A percentile compares a stretch with the other conserved stretches of the same genome.
Evolutionary conservation across 2,329 filamentous ascomycete genomes (phyloP).

Genomic region (Curvularia hawaiiensis): DNA sequence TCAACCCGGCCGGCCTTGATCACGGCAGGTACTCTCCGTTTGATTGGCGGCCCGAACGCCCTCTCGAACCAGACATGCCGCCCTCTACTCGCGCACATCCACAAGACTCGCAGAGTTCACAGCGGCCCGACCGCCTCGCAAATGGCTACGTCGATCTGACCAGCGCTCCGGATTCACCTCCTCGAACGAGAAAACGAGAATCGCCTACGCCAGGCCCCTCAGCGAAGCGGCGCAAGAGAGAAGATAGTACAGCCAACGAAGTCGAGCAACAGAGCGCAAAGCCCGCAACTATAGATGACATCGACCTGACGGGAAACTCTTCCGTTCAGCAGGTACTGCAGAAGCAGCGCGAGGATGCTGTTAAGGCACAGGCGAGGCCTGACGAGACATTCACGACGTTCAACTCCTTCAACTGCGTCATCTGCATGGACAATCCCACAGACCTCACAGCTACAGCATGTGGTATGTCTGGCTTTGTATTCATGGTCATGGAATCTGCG

Average conservation of each 20-base stretch:
- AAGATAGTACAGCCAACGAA: slow-evolving; percentile 19
- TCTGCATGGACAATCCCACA: slow-evolving; percentile 66
- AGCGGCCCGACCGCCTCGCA: slow-evolving; percentile 33
- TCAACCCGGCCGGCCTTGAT: slow-evolving; percentile 31
- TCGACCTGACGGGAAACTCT: slow-evolving; percentile 55
- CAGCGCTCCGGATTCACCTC: slow-evolving; percentile 28
- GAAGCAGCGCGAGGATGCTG: slow-evolving; percentile 59
- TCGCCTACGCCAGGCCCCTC: slow-evolving; percentile 38
- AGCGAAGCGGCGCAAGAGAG: slow-evolving; percentile 36
- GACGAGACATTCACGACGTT: slow-evolving; percentile 50
- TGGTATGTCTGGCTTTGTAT: slow-evolving; percentile 52
- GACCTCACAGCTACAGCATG: slow-evolving; percentile 65
- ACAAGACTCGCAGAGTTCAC: slow-evolving; percentile 11
- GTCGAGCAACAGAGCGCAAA: slow-evolving; percentile 5
- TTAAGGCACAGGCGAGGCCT: slow-evolving; percentile 51
- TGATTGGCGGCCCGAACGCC: slow-evolving; percentile 11
- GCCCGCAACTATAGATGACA: slow-evolving; percentile 49
- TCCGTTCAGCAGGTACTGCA: slow-evolving; percentile 53
- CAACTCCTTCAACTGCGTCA: slow-evolving; percentile 62
- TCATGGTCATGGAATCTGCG: background rate
- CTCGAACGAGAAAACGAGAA: slow-evolving; percentile 27
- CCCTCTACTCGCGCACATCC: slow-evolving; percentile 23
- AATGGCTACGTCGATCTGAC: slow-evolving; percentile 48
- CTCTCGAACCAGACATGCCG: slow-evolving; percentile 17
- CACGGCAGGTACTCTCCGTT: slow-evolving; percentile 25